A percentile compares a stretch with the other conserved stretches of the same genome.
Evolutionary conservation across 306 rosid genomes (phyloP).

Genomic region (Fagus crenata): DNA sequence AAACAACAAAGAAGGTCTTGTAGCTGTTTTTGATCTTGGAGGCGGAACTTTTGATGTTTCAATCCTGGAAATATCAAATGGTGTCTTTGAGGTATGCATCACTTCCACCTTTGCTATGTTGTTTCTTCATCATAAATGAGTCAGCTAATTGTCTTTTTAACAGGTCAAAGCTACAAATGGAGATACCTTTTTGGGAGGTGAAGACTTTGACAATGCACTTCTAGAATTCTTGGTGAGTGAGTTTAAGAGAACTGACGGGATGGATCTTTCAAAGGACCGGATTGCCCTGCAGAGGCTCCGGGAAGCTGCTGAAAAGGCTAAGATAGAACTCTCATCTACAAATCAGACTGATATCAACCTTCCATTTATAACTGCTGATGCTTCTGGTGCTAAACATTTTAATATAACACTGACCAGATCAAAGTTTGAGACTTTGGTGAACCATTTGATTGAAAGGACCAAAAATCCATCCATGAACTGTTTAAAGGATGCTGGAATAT

Average conservation of each 20-base stretch:
- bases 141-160: neutral
- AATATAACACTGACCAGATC: slow-evolving; percentile 87
- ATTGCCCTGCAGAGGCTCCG: slow-evolving; percentile 95
- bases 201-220: neutral
- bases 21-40: slow-evolving; percentile 95
- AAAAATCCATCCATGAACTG: neutral
- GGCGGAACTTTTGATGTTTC: slow-evolving; percentile 99
- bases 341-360: slow-evolving; percentile 86
- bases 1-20: slow-evolving; percentile 90
- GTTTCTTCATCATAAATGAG: neutral
- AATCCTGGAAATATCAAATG: slow-evolving; percentile 90
- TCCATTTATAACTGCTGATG: slow-evolving; percentile 91
- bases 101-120: neutral
- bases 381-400: slow-evolving; percentile 92
- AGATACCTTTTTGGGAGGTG: slow-evolving; percentile 42
- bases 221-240: slow-evolving; percentile 52
- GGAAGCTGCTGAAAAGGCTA: slow-evolving; percentile 96
- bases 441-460: neutral
- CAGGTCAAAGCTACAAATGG: slow-evolving; percentile 4
- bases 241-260: slow-evolving; percentile 68
- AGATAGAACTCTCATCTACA: slow-evolving; percentile 89
- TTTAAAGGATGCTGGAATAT: slow-evolving; percentile 1
- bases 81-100: slow-evolving; percentile 78
- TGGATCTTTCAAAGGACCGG: slow-evolving; percentile 79
- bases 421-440: slow-evolving; percentile 16